Evolutionary conservation across 2,329 filamentous ascomycete genomes (phyloP).

Genomic region (Xylariaceae sp.): DNA sequence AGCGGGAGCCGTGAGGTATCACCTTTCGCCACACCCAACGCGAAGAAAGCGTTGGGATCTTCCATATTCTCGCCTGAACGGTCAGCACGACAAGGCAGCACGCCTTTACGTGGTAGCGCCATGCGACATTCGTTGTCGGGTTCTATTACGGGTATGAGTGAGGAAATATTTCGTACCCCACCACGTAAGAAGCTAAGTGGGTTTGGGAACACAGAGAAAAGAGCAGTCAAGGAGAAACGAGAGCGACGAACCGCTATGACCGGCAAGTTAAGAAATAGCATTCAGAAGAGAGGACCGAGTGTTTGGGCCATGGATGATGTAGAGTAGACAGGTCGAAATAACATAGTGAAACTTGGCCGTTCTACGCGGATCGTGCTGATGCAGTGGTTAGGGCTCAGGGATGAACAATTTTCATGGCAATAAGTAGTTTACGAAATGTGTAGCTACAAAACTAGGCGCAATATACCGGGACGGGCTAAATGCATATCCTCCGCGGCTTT

Average conservation of each 20-base stretch:
- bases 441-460: too few relatives aligned
- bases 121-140: conserved; percentile 51
- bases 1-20: conserved; percentile 51
- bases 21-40: conserved; percentile 47
- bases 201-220: conserved; percentile 65
- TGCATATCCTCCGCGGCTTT: too few relatives aligned
- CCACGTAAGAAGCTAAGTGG: conserved; percentile 67
- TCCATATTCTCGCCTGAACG: conserved; percentile 48
- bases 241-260: conserved; percentile 60
- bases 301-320: conserved; percentile 58
- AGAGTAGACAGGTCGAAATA: conserved; percentile 41
- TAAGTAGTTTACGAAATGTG: too few relatives aligned
- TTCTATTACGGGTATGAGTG: conserved; percentile 45
- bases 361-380: too few relatives aligned
- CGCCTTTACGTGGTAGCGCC: conserved; percentile 43
- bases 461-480: too few relatives aligned
- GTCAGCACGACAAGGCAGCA: conserved; percentile 44
- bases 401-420: too few relatives aligned
- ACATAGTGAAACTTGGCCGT: background rate
- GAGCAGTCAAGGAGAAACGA: conserved; percentile 58
- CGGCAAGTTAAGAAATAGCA: conserved; percentile 54
- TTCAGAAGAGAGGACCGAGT: conserved; percentile 56
- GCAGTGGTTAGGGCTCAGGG: too few relatives aligned
- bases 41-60: conserved; percentile 32
- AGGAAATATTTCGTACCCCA: conserved; percentile 48